phyloP scores from a whole-genome alignment of 139 green algal genomes.

The Chara braunii region DNA sequence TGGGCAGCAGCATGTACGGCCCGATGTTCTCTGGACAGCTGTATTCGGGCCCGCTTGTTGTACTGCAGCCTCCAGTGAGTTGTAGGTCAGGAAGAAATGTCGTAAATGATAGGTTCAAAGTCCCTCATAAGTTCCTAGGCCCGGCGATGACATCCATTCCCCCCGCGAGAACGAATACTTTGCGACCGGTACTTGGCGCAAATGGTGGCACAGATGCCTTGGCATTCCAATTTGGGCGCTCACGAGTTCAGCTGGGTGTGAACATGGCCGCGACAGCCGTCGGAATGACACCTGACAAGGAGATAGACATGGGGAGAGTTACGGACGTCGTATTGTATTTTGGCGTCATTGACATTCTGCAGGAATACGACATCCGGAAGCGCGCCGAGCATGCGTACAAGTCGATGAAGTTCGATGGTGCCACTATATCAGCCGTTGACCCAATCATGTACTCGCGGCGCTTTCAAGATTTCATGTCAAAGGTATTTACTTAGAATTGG shows the following conservation, averaged over 20 bases:
- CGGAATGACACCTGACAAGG: too few species aligned
- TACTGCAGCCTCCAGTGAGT: too few species aligned
- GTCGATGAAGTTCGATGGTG: slow-evolving; percentile 59
- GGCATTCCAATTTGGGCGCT: not conserved
- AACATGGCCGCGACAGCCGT: slow-evolving; percentile 52
- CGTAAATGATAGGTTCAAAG: too few species aligned
- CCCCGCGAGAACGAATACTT: not conserved
- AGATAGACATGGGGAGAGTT: not conserved
- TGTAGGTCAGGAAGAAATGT: too few species aligned
- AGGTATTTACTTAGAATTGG: too few species aligned
- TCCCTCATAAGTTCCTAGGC: too few species aligned
- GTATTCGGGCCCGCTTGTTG: too few species aligned
- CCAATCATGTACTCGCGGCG: slow-evolving; percentile 61
- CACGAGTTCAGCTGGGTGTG: slow-evolving; percentile 51
- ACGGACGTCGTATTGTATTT: slow-evolving; percentile 67
- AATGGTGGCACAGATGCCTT: slow-evolving; percentile 6
- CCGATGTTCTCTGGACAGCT: too few species aligned
- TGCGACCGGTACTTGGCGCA: not conserved
- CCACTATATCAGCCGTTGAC: slow-evolving; percentile 69
- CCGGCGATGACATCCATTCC: not conserved
- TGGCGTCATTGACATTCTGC: slow-evolving; percentile 78
- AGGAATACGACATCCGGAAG: slow-evolving; percentile 83
- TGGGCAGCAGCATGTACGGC: too few species aligned
- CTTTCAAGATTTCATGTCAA: slow-evolving; percentile 38
- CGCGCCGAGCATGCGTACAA: slow-evolving; percentile 79